Evolutionary conservation across 805 yeast species (phyloP).

Genomic region (Pichia cephalocereana): DNA sequence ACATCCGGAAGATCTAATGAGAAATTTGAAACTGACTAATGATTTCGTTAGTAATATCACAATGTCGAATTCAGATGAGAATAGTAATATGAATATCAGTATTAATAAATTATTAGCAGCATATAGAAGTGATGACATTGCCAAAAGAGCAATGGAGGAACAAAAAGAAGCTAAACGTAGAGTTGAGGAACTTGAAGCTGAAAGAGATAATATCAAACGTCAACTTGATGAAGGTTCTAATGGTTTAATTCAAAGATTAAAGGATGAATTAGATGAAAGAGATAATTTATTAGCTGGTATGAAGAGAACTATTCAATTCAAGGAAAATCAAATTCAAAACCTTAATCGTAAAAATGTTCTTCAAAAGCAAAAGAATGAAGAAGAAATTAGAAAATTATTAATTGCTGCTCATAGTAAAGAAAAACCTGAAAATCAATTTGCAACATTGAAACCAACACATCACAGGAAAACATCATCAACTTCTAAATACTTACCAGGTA

Average conservation of each 20-base stretch:
- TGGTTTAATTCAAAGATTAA: slow-evolving; percentile 53
- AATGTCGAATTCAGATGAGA: slow-evolving; percentile 44
- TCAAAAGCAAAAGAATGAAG: slow-evolving; percentile 68
- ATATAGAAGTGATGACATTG: slow-evolving; percentile 79
- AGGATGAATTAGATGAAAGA: slow-evolving; percentile 55
- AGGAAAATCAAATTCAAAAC: slow-evolving; percentile 55
- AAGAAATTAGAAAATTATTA: slow-evolving; percentile 66
- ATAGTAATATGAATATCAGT: slow-evolving; percentile 66
- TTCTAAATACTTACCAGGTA: neutral
- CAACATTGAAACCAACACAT: slow-evolving; percentile 7
- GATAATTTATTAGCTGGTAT: slow-evolving; percentile 49
- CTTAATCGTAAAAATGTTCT: slow-evolving; percentile 46
- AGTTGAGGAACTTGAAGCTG: slow-evolving; percentile 36
- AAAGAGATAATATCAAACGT: slow-evolving; percentile 24
- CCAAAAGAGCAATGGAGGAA: slow-evolving; percentile 53
- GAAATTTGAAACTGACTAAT: slow-evolving; percentile 49
- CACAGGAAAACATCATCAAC: neutral
- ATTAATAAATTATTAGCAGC: slow-evolving; percentile 64
- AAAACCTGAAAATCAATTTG: slow-evolving; percentile 19
- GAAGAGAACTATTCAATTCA: slow-evolving; percentile 51
- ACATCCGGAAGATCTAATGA: slow-evolving; percentile 31
- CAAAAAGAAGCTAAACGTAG: slow-evolving; percentile 31
- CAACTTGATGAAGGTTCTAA: slow-evolving; percentile 56
- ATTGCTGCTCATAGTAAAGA: slow-evolving; percentile 44
- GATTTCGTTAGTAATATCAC: slow-evolving; percentile 47